A percentile compares a stretch with the other conserved stretches of the same genome.
These are phyloP conservation scores for Plasmodium falciparum DNA, from an alignment of 169 alveolate genomes.

Conservation along the genomic window DNA sequence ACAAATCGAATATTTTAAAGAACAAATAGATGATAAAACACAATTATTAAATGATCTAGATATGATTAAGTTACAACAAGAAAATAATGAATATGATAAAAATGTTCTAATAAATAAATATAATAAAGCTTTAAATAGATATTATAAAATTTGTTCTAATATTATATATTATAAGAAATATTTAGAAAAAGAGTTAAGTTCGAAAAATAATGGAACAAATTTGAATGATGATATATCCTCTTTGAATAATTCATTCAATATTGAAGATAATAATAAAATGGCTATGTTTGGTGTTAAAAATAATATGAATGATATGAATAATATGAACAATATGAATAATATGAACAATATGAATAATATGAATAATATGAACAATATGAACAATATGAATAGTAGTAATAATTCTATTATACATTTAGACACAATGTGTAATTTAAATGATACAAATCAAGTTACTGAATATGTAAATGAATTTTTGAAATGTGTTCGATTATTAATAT, in stretches of 20 bases:
- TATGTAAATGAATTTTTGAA: constrained; percentile 55
- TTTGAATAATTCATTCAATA: constrained; percentile 1
- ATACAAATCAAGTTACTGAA: constrained; percentile 35
- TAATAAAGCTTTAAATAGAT: constrained; percentile 32
- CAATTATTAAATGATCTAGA: constrained; percentile 37
- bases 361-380: background rate
- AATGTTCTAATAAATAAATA: constrained; percentile 30
- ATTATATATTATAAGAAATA: constrained; percentile 55
- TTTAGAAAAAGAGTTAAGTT: constrained; percentile 35
- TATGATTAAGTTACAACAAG: constrained; percentile 6
- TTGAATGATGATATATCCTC: background rate
- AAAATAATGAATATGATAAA: constrained; percentile 37
- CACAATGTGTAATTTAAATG: constrained; percentile 15
- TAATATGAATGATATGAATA: too few species aligned
- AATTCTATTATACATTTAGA: background rate
- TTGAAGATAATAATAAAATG: background rate
- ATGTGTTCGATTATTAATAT: constrained; percentile 42
- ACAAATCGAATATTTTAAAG: constrained; percentile 57
- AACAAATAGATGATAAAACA: constrained; percentile 52
- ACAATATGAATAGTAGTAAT: constrained; percentile 1
- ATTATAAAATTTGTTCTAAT: constrained; percentile 59
- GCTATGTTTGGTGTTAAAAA: background rate
- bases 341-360: too few species aligned
- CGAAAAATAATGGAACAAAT: background rate
- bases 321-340: too few species aligned